Base-by-base conservation (phyloP, 345 rosid genomes). In the Rhodomyrtus tomentosa region DNA sequence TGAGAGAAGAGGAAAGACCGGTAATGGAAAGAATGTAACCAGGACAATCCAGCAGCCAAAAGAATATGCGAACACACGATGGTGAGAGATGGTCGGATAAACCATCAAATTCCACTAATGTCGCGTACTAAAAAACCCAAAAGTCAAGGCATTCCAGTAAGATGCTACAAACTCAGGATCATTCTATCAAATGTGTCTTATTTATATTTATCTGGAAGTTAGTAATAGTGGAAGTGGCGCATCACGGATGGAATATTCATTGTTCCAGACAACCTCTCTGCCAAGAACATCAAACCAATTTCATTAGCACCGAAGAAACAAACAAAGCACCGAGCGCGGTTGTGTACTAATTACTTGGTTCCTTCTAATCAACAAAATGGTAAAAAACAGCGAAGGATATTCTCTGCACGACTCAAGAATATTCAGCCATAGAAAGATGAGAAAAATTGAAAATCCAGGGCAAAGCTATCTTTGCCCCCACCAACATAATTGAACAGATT, bases 61-160 rank as follows among this genome's bases (percentile, higher is more conserved):
- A 36, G 79, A 18, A 68, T 68, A 68, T 68, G 45, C 79, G 20
- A 36, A 21, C 40, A 40, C 45, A 0, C 36, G 79, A 68, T 9
- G 20, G 79, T 10, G 79, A 68, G 18, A 68, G 79, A 68, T 36
- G 79, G 25, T 36, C 86, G 42, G 56, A 27, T 2, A 95, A 93
- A 83, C 92, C 95, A 52, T 94, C 98, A 10, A 87, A 68, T 68
- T 1, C 25, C 45, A 68, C 21, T 36, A 20, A 22, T 1, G 79
- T 36, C 20, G 79, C 79, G 79, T 68, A 36, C 45, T 68, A 36
- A 68, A 68, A 45, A 20, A 68, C 15, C 79, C 45, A 36, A 36
- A 68, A 36, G 45, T 68, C 7, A 42, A 36, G 21, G 79, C 79
- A 68, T 68, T 45, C 22, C 21, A 36, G 36, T 3, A 36, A 68